phyloP scores from a whole-genome alignment of 2,329 filamentous ascomycete species.

The Rutstroemia sp. region DNA sequence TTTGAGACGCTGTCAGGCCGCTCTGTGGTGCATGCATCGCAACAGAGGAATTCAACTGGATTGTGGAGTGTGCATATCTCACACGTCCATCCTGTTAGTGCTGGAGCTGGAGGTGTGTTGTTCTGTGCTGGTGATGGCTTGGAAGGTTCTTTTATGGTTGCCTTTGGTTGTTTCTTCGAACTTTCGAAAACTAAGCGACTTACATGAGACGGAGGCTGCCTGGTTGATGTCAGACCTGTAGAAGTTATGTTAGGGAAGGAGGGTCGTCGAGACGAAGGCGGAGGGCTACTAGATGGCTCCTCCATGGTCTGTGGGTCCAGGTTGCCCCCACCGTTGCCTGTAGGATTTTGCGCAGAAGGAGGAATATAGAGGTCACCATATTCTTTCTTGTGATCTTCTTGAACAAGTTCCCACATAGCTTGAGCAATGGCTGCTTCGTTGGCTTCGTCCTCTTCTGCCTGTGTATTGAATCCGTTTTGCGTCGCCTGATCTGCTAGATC shows the following conservation, averaged over 20 bases:
- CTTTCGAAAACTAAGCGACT: conserved; percentile 24
- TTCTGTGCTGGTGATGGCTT: not conserved
- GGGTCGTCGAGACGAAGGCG: conserved; percentile 15
- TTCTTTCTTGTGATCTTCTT: conserved; percentile 53
- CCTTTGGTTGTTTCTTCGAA: conserved; percentile 17
- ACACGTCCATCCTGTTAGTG: conserved; percentile 47
- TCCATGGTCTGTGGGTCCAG: conserved; percentile 4
- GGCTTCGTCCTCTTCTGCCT: conserved; percentile 81
- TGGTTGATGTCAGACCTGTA: not conserved
- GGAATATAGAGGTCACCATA: conserved; percentile 25
- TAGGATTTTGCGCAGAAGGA: conserved; percentile 26
- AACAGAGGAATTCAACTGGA: conserved; percentile 41
- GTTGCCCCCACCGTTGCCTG: conserved; percentile 27
- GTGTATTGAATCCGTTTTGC: conserved; percentile 69
- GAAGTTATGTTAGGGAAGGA: not conserved
- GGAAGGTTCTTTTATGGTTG: conserved; percentile 5
- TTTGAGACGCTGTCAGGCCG: conserved; percentile 30
- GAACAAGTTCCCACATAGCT: conserved; percentile 77
- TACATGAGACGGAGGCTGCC: conserved; percentile 15
- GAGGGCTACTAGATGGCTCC: not conserved
- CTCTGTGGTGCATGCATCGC: conserved; percentile 48
- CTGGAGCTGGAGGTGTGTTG: conserved; percentile 4
- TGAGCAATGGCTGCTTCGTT: conserved; percentile 83
- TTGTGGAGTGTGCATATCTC: conserved; percentile 51
- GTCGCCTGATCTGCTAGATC: conserved; percentile 57